Base-by-base conservation (phyloP, 2,329 filamentous ascomycete genomes). In the Ophiostoma australiae region DNA sequence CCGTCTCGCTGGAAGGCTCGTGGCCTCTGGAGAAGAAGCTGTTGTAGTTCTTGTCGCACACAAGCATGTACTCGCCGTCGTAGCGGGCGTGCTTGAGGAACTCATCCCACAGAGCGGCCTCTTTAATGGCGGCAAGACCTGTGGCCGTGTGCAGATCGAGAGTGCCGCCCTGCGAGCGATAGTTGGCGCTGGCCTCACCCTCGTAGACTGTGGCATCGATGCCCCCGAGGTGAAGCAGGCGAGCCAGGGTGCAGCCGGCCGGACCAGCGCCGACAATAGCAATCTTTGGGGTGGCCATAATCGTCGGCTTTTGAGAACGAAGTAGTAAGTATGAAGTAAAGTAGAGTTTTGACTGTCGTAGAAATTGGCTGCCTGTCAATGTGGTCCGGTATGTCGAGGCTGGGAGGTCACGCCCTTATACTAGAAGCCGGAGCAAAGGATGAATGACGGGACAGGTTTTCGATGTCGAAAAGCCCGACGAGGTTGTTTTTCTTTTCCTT, bases 141-240 rank as follows among this genome's bases (percentile, higher is more conserved):
- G 82, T 83, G 3, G 78, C 73, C 0, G 81, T 81, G 73, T 88
- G 85, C 10, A 89, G 77, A 74, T 88, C 86, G 2, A 89, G 80
- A 15, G 52, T 83, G 10, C 86, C 85, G 41, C 85, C 85, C 75
- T 86, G 83, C 6, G 77, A 80, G 61, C 83, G 80, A 70, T 81
- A 81, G 72, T 82, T 74, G n/a, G 81, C 79, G 3, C 80, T 79
- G 8, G 77, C 70, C 37, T 85, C 83, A 66, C 80, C 78, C 77
- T 87, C 83, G 74, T 83, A 89, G 35, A 89, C 77, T 7, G 80
- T 83, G 72, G 82, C 81, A 4, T 82, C 76, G 68, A 86, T 79
- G 67, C 78, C 77, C 71, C 82, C 78, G n/a, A 80, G 68, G 11
- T 83, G 79, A 8, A 89, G 81, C 48, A 88, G 80, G 27, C 83